These are phyloP conservation scores for Zizania latifolia DNA, from an alignment of 176 grass and related monocot species.

Conservation along the genomic window DNA sequence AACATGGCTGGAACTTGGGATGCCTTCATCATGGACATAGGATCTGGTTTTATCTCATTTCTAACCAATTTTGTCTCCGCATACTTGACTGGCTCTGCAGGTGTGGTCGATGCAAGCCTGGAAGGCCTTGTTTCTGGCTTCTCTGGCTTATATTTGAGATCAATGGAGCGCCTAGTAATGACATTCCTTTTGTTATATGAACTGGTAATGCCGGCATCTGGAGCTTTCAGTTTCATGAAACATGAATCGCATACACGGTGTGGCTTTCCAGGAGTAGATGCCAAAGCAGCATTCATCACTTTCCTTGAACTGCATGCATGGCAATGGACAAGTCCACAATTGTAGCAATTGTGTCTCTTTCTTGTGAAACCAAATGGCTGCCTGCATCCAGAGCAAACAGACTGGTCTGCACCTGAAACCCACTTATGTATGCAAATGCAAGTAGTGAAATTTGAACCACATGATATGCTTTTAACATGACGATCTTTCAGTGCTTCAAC, in stretches of 20 bases:
- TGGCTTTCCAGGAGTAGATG: constrained; percentile 85
- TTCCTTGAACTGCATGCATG: constrained; percentile 92
- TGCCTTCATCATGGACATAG: constrained; percentile 41
- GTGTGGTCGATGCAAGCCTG: constrained; percentile 50
- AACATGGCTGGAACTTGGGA: constrained; percentile 60
- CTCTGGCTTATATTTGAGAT: constrained; percentile 56
- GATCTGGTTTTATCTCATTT: constrained; percentile 61
- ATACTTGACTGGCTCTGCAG: constrained; percentile 46
- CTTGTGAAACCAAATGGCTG: constrained; percentile 93
- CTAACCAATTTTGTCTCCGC: constrained; percentile 43
- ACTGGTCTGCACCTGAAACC: constrained; percentile 86
- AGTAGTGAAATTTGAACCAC: constrained; percentile 90
- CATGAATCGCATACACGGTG: constrained; percentile 97
- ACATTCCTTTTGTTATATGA: constrained; percentile 53
- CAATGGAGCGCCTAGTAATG: constrained; percentile 60
- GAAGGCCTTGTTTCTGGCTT: constrained; percentile 56
- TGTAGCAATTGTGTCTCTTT: constrained; percentile 92
- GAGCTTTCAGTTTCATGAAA: constrained; percentile 78
- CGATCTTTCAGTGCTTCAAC: constrained; percentile 80
- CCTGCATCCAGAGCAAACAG: constrained; percentile 84
- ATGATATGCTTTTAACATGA: constrained; percentile 95
- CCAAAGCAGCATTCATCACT: constrained; percentile 79
- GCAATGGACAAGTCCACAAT: constrained; percentile 75
- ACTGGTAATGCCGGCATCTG: constrained; percentile 30
- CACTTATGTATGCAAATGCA: constrained; percentile 99